Conservation (phyloP, 169 alveolate species). For the Babesia gibsoni region DNA sequence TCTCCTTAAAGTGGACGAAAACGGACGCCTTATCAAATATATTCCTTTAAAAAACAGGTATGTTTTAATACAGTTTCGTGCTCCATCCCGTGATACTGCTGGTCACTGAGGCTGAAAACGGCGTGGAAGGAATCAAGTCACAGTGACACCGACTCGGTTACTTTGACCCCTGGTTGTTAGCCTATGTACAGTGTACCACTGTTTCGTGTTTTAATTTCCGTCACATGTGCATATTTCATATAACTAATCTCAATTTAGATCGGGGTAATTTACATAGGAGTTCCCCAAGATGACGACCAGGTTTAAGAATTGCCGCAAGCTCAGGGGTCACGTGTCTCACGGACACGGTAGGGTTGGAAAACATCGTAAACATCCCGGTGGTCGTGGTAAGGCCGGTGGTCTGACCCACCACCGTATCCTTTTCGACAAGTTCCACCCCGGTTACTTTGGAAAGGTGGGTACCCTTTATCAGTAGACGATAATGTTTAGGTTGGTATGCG, state of each 20-base stretch:
- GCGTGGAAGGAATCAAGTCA: too few relatives aligned
- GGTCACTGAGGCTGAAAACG: not conserved
- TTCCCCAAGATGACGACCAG: conserved; percentile 81
- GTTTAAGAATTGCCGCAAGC: conserved; percentile 93
- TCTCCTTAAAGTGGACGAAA: too few relatives aligned
- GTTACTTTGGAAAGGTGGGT: conserved; percentile 95
- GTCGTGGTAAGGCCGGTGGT: conserved; percentile 99
- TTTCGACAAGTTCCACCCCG: conserved; percentile 97
- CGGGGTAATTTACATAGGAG: conserved; percentile 12
- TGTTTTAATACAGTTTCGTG: not conserved
- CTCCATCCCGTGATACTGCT: not conserved
- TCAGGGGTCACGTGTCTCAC: conserved; percentile 97
- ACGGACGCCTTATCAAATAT: too few relatives aligned
- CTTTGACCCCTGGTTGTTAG: too few relatives aligned
- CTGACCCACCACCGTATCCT: conserved; percentile 93
- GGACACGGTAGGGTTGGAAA: conserved; percentile 99
- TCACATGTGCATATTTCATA: not conserved
- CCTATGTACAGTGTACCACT: too few relatives aligned
- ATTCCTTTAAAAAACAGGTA: too few relatives aligned
- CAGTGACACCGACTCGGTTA: too few relatives aligned
- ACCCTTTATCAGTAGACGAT: not conserved
- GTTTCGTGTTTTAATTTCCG: too few relatives aligned
- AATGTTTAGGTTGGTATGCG: conserved; percentile 93
- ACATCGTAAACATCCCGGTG: conserved; percentile 99
- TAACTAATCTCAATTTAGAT: conserved; percentile 6